A percentile compares a stretch with the other conserved stretches of the same genome.
These are phyloP conservation scores for Claviceps capensis DNA, from an alignment of 2,329 filamentous ascomycete species.

Conservation along the genomic window DNA sequence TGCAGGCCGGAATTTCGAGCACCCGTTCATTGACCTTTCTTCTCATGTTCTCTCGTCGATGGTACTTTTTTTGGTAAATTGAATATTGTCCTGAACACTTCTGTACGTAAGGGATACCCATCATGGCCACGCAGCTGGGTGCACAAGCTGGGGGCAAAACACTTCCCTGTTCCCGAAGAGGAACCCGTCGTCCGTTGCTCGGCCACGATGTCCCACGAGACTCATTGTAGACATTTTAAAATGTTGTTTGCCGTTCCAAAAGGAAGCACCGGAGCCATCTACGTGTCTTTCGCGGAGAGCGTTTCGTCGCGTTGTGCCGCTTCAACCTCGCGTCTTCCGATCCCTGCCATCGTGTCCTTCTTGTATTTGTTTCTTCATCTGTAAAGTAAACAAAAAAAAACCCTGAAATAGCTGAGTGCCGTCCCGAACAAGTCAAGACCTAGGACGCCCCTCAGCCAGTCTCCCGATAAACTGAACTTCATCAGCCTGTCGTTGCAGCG, in stretches of 20 bases:
- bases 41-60: no score
- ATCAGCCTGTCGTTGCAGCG: constrained; percentile 63
- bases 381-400: background rate
- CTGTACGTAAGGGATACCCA: background rate
- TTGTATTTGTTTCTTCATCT: background rate
- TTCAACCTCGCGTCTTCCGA: background rate
- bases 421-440: background rate
- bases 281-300: background rate
- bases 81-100: no score
- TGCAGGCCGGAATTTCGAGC: no score
- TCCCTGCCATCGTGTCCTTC: no score
- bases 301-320: background rate
- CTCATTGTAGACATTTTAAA: background rate
- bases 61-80: no score
- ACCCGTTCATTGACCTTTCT: no score
- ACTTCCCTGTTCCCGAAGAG: background rate
- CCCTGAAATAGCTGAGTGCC: no score
- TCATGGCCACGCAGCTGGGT: background rate
- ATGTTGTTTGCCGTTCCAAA: background rate
- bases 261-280: background rate
- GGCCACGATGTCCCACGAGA: background rate
- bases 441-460: constrained; percentile 25
- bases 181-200: background rate
- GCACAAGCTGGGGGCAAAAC: background rate
- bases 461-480: constrained; percentile 63